Evolutionary conservation across 495 filamentous ascomycete species (phyloP), one percentile per base, ranked within the genome.

Genomic region (Achaetomiella virescens): DNA sequence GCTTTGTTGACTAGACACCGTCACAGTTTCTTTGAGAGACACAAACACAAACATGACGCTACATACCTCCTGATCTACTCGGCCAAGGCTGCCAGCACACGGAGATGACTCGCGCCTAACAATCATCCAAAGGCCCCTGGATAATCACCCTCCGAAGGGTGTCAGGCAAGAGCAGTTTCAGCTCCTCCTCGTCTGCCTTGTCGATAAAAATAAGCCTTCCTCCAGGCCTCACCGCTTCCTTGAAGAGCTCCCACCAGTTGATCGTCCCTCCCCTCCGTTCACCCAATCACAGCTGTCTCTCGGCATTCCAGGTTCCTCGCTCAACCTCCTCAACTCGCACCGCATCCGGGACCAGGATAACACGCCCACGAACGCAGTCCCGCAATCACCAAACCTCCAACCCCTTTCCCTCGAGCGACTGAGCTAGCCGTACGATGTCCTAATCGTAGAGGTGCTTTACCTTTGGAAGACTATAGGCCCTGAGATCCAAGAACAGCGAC

Each of bases 171-270:
- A 31, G 20, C 48, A 25, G 29, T 27, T 17, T 42, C 29, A 22
- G 1, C 29, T 9, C 17, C 3, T 51, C 9, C n/a, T 27, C 47
- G 6, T 35, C 10, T 22, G 17, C 5, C 51, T 40, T 57, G 25
- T 63, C 61, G 2, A 63, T 51, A 12, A 61, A 51, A 6, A 63
- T 42, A 37, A 66, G 48, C 48, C 49, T 43, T 2, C 63, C 63
- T 1, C 63, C 61, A 2, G 63, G 61, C 48, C 57, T 48, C 18
- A 66, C 42, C 9, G 61, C 60, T 1, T 11, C 17, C 21, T 35
- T 35, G 8, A 66, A 61, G 31, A 56, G 36, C 35, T 22, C 5
- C 20, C 35, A 51, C 63, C 61, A 61, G 48, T 61, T 57, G 4
- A 51, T 7, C 2, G 8, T 12, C 0, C 10, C 9, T 24, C 22